Conservation (phyloP, 2,329 filamentous ascomycete species). For the Aspergillus novofumigatus region DNA sequence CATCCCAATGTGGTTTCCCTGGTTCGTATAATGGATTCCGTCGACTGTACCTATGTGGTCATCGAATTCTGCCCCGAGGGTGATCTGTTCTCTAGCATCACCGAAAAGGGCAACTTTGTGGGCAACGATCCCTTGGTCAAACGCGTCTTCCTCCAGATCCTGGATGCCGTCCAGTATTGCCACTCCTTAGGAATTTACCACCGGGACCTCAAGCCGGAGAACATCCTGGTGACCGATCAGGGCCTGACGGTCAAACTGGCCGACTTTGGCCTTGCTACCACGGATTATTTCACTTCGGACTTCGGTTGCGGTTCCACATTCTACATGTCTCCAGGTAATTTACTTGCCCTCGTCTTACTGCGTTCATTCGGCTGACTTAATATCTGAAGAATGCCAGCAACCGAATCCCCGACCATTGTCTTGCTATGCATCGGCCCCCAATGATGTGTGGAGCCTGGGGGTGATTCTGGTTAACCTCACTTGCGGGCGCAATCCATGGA, state of each 20-base stretch:
- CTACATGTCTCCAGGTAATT: conserved; percentile 98
- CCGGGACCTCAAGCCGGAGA: conserved; percentile 95
- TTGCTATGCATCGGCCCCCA: conserved; percentile 86
- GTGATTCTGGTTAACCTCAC: conserved; percentile 97
- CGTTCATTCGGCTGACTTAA: conserved; percentile 6
- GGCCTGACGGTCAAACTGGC: conserved; percentile 91
- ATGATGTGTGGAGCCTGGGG: conserved; percentile 97
- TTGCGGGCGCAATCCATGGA: conserved; percentile 98
- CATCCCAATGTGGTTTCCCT: conserved; percentile 93
- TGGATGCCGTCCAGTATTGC: conserved; percentile 95
- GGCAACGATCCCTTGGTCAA: conserved; percentile 86
- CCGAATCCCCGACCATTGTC: conserved; percentile 64
- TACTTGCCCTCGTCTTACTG: conserved; percentile 7
- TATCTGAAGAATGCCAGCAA: conserved; percentile 78
- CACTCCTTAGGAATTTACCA: conserved; percentile 93
- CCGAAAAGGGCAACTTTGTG: conserved; percentile 87
- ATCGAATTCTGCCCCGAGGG: conserved; percentile 96
- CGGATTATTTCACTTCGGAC: conserved; percentile 77
- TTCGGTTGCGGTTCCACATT: conserved; percentile 98
- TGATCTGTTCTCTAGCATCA: conserved; percentile 96
- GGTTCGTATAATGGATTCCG: conserved; percentile 85
- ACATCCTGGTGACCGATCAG: conserved; percentile 85
- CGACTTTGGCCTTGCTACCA: conserved; percentile 93
- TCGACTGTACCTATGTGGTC: conserved; percentile 92
- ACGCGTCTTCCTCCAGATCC: conserved; percentile 85